Base-by-base conservation (phyloP, 1,139 yeast species). In the Kluyveromyces marxianus region DNA sequence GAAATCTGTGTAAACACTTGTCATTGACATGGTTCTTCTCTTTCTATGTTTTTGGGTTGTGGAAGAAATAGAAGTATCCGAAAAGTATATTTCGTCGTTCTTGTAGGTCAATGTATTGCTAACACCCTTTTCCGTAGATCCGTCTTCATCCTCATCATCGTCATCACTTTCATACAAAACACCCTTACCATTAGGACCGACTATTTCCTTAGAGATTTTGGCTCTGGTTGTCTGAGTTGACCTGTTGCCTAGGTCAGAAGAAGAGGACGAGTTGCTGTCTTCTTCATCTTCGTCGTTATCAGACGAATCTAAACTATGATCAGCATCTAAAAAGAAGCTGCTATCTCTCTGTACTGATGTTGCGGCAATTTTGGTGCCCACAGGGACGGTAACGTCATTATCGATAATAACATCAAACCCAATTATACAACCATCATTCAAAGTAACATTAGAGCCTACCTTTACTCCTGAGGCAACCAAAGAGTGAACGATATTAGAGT, bases 61-160 rank as follows among this genome's bases (percentile, higher is more conserved):
- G 1, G 88, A 81, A 2, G 81, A 77, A 48, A 90, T 78, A 3
- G 96, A 86, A 31, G 79, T 82, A 65, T 92, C 97, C 2, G 96
- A 86, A 25, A 87, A 61, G 48, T 83, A 79, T 52, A 88, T 68
- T 26, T 75, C 72, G 41, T 76, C 79, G 68, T 87, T 70, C 53
- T 78, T 80, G 58, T 83, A 81, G 40, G 83, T 66, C 45, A 75
- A 51, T 7, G 67, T 60, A 45, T 66, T 67, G 4, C 54, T 33
- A 4, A 58, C 50, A 47, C 40, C 53, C 45, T 46, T 53, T 27
- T 60, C 65, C 25, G 60, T 61, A 37, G 64, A 69, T 14, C 63
- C 67, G 33, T 68, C 69, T 39, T 70, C 72, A 40, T 66, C 70
- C 7, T 71, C 71, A 39, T 71, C 71, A 41, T 72, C 74, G 6